These are phyloP conservation scores for Aspergillus persii DNA, from an alignment of 2,329 filamentous ascomycete genomes.

Conservation along the genomic window DNA sequence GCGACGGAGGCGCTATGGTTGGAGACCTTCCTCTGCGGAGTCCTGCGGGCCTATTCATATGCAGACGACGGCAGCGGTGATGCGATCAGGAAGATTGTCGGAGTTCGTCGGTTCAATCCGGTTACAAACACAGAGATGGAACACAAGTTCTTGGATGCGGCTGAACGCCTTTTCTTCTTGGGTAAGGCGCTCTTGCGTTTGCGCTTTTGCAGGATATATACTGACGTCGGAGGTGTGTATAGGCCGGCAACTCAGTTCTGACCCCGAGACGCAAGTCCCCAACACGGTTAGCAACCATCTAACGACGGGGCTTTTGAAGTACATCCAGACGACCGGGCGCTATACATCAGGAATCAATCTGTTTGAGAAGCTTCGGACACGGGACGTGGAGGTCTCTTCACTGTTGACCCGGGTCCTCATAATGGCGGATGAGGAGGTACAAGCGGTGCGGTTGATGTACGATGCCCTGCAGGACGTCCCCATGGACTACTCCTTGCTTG, in stretches of 20 bases:
- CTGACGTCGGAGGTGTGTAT: constrained; percentile 1
- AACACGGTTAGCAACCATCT: constrained; percentile 96
- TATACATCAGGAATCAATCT: constrained; percentile 95
- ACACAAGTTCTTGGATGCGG: constrained; percentile 90
- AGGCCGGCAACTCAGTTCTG: constrained; percentile 95
- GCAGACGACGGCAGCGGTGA: constrained; percentile 94
- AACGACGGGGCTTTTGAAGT: constrained; percentile 87
- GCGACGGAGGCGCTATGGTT: constrained; percentile 94
- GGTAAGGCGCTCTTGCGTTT: constrained; percentile 49
- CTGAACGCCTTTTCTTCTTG: constrained; percentile 91
- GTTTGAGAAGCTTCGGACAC: constrained; percentile 89
- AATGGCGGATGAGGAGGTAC: constrained; percentile 95
- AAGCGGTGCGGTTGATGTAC: constrained; percentile 83
- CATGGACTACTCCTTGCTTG: constrained; percentile 96
- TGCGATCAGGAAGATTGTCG: constrained; percentile 93
- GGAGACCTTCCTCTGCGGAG: constrained; percentile 94
- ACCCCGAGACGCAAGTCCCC: constrained; percentile 94
- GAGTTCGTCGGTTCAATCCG: constrained; percentile 95
- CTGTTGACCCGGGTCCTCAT: constrained; percentile 87
- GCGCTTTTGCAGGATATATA: constrained; percentile 17
- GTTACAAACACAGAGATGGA: constrained; percentile 98
- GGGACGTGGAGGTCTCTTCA: constrained; percentile 92
- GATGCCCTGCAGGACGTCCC: constrained; percentile 85
- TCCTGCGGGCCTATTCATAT: constrained; percentile 91
- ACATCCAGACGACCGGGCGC: constrained; percentile 91